phyloP scores from a whole-genome alignment of 176 grass and related monocot genomes.

The Carex parvula region DNA sequence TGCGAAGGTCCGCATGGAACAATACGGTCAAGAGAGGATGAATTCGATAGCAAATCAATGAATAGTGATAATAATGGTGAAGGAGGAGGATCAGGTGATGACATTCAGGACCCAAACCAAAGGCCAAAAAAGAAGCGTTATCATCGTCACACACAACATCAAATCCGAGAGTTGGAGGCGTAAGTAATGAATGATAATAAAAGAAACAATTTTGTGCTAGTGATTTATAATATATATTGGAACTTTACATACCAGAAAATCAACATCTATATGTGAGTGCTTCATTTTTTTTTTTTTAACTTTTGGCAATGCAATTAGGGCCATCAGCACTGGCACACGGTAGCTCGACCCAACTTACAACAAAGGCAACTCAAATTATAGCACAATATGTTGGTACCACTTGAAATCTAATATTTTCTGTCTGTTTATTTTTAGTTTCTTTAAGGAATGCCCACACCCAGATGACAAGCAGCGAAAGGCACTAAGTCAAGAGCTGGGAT shows the following conservation, averaged over 20 bases:
- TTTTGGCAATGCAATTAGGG: neutral
- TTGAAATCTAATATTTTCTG: neutral
- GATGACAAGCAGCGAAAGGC: slow-evolving; percentile 96
- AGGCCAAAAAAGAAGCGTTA: slow-evolving; percentile 88
- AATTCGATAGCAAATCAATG: slow-evolving; percentile 68
- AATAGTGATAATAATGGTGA: slow-evolving; percentile 65
- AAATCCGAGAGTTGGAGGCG: slow-evolving; percentile 84
- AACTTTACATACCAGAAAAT: too few relatives aligned
- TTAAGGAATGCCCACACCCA: slow-evolving; percentile 90
- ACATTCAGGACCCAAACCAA: slow-evolving; percentile 53
- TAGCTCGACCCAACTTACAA: neutral
- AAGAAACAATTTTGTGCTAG: neutral
- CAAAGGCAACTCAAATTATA: neutral
- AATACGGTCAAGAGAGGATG: slow-evolving; percentile 31
- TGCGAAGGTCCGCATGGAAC: slow-evolving; percentile 40
- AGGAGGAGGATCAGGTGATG: slow-evolving; percentile 35
- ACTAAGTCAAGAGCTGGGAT: slow-evolving; percentile 59
- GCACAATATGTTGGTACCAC: neutral
- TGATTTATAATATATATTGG: neutral
- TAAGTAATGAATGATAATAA: slow-evolving; percentile 23
- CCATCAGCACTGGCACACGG: neutral
- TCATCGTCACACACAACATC: slow-evolving; percentile 93
- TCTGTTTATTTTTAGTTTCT: slow-evolving; percentile 53
- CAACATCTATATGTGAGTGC: too few relatives aligned
- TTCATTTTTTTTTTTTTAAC: neutral